These are phyloP conservation scores for Ascochyta pisi DNA, from an alignment of 2,329 filamentous ascomycete genomes.

Conservation along the genomic window DNA sequence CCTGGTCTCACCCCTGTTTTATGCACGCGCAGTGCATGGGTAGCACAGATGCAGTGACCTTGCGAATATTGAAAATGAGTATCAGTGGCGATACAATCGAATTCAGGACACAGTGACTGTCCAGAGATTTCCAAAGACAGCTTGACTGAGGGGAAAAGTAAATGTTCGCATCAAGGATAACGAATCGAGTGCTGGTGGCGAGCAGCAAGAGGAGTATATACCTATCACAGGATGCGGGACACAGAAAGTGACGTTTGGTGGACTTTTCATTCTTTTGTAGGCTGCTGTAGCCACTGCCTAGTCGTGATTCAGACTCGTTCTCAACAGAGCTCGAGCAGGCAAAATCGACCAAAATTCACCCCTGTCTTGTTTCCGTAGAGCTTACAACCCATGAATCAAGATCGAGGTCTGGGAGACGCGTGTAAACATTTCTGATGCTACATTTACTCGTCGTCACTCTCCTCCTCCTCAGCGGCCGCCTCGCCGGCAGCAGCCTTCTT, in stretches of 20 bases:
- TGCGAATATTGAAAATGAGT: neutral
- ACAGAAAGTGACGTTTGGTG: constrained; percentile 11
- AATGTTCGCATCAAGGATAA: neutral
- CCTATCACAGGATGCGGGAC: neutral
- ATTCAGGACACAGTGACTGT: neutral
- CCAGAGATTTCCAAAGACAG: neutral
- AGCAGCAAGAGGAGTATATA: no score
- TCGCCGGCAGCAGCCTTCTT: constrained; percentile 67
- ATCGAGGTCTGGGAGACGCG: neutral
- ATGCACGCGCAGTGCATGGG: no score
- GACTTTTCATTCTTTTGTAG: constrained; percentile 24
- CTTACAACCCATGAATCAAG: neutral
- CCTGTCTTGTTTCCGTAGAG: neutral
- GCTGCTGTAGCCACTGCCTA: constrained; percentile 20
- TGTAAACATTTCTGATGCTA: constrained; percentile 3
- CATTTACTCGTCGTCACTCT: constrained; percentile 46
- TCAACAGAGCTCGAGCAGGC: constrained; percentile 2
- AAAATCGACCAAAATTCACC: constrained; percentile 16
- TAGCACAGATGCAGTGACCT: no score
- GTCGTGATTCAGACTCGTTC: neutral
- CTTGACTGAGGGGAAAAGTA: neutral
- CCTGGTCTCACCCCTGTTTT: no score
- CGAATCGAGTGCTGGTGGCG: neutral
- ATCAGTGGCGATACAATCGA: neutral
- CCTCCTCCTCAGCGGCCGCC: constrained; percentile 52